phyloP scores from a whole-genome alignment of 2,329 filamentous ascomycete genomes.

The Stagonosporopsis vannaccii region DNA sequence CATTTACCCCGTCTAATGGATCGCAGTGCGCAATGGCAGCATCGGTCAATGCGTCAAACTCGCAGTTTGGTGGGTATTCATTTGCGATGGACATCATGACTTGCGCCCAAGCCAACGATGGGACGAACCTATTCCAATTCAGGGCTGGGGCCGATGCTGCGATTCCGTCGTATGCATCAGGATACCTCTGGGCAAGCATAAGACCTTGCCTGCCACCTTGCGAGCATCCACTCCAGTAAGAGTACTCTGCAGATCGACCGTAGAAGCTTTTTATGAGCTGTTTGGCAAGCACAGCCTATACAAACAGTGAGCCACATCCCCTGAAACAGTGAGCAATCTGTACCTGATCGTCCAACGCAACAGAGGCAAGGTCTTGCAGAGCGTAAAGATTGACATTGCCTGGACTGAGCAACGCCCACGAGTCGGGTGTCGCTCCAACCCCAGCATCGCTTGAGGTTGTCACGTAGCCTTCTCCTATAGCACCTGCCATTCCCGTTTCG shows the following conservation, averaged over 20 bases:
- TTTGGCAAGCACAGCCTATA: constrained; percentile 15
- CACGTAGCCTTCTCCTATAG: constrained; percentile 29
- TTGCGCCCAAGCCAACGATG: constrained; percentile 38
- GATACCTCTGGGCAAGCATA: constrained; percentile 39
- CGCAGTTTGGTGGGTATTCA: constrained; percentile 26
- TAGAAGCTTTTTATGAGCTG: constrained; percentile 36
- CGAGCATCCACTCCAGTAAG: constrained; percentile 46
- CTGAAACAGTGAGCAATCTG: no score
- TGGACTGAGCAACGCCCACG: constrained; percentile 17
- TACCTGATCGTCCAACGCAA: constrained; percentile 38
- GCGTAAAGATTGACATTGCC: constrained; percentile 28
- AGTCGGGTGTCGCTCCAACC: neutral
- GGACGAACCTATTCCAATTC: constrained; percentile 37
- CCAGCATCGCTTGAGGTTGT: constrained; percentile 30
- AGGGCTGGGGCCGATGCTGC: constrained; percentile 51
- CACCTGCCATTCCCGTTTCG: constrained; percentile 17
- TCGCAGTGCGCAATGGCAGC: constrained; percentile 27
- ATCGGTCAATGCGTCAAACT: constrained; percentile 17
- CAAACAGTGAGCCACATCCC: no score
- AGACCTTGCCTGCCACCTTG: constrained; percentile 42
- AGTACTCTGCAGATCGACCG: constrained; percentile 35
- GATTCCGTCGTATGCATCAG: constrained; percentile 48
- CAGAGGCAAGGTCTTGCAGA: constrained; percentile 42
- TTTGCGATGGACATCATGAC: constrained; percentile 26
- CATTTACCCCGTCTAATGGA: constrained; percentile 23